Evolutionary conservation across 2,329 filamentous ascomycete genomes (phyloP).

Genomic region (Metarhizium sp.): DNA sequence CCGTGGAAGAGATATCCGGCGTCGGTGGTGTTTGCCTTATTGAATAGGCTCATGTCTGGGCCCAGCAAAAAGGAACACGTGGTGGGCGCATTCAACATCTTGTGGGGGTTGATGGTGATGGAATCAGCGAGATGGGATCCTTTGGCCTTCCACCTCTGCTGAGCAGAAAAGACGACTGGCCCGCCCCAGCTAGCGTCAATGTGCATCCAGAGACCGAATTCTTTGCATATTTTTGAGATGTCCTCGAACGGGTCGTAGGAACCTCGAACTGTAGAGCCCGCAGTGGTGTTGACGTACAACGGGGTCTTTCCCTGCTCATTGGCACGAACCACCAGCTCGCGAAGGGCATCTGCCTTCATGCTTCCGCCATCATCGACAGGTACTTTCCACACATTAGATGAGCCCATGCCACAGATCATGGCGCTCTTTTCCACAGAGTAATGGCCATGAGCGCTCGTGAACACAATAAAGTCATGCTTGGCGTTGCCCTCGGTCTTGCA

Average conservation of each 20-base stretch:
- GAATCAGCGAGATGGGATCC: conserved; percentile 70
- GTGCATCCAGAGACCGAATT: conserved; percentile 78
- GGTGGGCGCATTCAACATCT: conserved; percentile 88
- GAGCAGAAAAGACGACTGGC: conserved; percentile 65
- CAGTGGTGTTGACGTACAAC: conserved; percentile 91
- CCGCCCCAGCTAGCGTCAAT: conserved; percentile 91
- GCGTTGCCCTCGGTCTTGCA: conserved; percentile 68
- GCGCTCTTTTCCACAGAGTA: conserved; percentile 93
- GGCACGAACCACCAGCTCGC: conserved; percentile 51
- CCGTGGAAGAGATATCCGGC: conserved; percentile 81
- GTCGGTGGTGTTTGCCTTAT: conserved; percentile 73
- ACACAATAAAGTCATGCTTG: conserved; percentile 61
- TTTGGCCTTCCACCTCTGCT: conserved; percentile 52
- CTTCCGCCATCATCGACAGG: conserved; percentile 62
- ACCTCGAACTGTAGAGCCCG: conserved; percentile 86
- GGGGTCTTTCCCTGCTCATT: conserved; percentile 64
- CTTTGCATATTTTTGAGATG: conserved; percentile 61
- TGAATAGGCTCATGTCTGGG: conserved; percentile 66
- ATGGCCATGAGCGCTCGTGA: conserved; percentile 84
- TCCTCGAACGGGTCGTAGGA: conserved; percentile 73
- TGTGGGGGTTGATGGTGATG: conserved; percentile 87
- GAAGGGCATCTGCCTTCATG: conserved; percentile 61
- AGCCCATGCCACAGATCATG: conserved; percentile 80
- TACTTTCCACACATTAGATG: conserved; percentile 61
- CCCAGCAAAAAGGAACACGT: conserved; percentile 86